These are phyloP conservation scores for Prunus yedoensis DNA, from an alignment of 331 rosid genomes.

Conservation along the genomic window DNA sequence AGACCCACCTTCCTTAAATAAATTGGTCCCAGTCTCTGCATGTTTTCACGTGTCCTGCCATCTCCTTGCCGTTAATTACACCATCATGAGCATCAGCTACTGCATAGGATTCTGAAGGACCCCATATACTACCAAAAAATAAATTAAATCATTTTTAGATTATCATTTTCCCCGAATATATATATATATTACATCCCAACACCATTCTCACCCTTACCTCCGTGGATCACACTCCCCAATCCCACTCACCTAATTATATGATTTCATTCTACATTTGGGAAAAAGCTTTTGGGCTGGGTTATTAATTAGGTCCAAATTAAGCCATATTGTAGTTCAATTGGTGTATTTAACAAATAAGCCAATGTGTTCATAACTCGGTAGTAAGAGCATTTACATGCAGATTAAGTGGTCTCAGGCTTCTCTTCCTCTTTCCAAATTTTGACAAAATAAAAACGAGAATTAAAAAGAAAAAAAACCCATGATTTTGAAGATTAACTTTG, in stretches of 20 bases:
- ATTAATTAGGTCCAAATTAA: not conserved
- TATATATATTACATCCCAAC: too few species aligned
- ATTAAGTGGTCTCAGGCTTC: too few species aligned
- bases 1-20: conserved; percentile 34
- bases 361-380: too few species aligned
- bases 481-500: too few species aligned
- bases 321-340: too few species aligned
- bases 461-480: too few species aligned
- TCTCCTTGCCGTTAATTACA: conserved; percentile 42
- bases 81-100: conserved; percentile 47
- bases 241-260: not conserved
- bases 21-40: conserved; percentile 49
- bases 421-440: too few species aligned
- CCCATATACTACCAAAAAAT: conserved; percentile 27
- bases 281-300: not conserved
- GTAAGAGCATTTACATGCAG: too few species aligned
- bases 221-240: conserved; percentile 26
- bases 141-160: not conserved
- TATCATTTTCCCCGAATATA: conserved; percentile 10
- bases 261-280: not conserved
- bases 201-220: conserved; percentile 21
- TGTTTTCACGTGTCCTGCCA: conserved; percentile 58
- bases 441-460: too few species aligned
- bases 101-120: conserved; percentile 48
- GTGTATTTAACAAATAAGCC: too few species aligned